Base-by-base conservation (phyloP, 129 eudicot genomes). In the Rutidosis leptorrhynchoides region DNA sequence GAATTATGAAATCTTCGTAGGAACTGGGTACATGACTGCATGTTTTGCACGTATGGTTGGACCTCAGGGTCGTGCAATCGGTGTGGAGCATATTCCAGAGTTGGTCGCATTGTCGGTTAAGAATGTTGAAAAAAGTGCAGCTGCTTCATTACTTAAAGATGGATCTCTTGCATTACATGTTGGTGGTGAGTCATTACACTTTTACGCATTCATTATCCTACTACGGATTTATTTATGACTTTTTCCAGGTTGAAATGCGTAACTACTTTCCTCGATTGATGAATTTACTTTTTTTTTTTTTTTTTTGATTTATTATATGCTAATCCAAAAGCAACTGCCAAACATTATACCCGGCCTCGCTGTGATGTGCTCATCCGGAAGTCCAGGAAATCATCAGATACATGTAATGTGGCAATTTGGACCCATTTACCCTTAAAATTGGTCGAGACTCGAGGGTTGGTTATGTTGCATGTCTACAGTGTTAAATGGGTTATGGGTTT, bases 31-130 rank as follows among this genome's bases (percentile, higher is more conserved):
- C 73, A 73, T 93, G 84, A 93, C 98, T 0, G 98, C 98, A 62
- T 93, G 96, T 69, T 88, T 93, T 69, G 98, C 98, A 23, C 66
- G 82, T 49, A 93, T 93, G 98, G 96, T 93, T 67, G 98, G 96
- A 28, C 82, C 96, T 15, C 75, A 93, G 76, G 98, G 98, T 43
- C 84, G 75, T 49, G 87, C 92, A 54, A 84, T 93, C 57, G 98
- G 98, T 17, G 95, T 93, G 16, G 98, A 93, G 49, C 98, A 93
- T 75, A 88, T 93, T 55, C 96, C 96, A 8, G 95, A 93, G 78
- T 67, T 93, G 66, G 98, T 79, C 46, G 70, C 83, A 30, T 27
- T 74, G 52, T 88, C 98, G 0, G 48, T 93, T 16, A 69, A 80
- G 57, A 93, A 84, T 73, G 79, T 93, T 11, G 62, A 86, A 58